Base-by-base conservation (phyloP, 345 rosid genomes). In the Litchi chinensis region DNA sequence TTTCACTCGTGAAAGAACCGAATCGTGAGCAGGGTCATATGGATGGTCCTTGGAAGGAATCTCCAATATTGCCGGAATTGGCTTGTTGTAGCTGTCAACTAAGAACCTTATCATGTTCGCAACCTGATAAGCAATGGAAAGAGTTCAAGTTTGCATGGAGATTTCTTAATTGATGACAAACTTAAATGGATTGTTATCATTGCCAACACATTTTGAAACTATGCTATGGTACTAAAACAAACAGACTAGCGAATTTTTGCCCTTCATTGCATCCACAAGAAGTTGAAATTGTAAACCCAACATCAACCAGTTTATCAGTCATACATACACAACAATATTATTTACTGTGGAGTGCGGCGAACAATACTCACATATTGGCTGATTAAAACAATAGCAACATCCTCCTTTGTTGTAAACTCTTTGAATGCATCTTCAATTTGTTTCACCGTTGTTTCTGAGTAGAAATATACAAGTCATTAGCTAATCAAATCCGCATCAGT, bases 341-440 rank as follows among this genome's bases (percentile, higher is more conserved):
- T 9, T 4, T 10, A n/a, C 5, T 10, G 19, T 10, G 26, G 48
- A n/a, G 28, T 1, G 13, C n/a, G 54, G 13, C n/a, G 54, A 41
- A 24, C 6, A 68, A 85, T 19, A 90, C 98, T 89, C 85, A 94
- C 98, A 71, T 88, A 91, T 88, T 94, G 98, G 81, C 95, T 89
- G 79, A 93, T 90, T 76, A 93, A 82, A 68, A 93, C 87, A 70
- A 93, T 86, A 40, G 92, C 95, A 62, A 94, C 88, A 68, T 94
- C 98, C 69, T 91, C 95, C 78, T 89, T 92, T 11, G 93, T 44
- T 32, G 93, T 90, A 87, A 91, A 94, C 83, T 92, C 95, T 81
- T 91, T 92, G 82, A 94, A 94, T 78, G 98, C 85, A 75, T 92
- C 98, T 86, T 94, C 98, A 79, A 89, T 92, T 41, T 87, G 88